Evolutionary conservation across 768 basidiomycete genomes (phyloP).

Genomic region (Naematelia aurantialba): DNA sequence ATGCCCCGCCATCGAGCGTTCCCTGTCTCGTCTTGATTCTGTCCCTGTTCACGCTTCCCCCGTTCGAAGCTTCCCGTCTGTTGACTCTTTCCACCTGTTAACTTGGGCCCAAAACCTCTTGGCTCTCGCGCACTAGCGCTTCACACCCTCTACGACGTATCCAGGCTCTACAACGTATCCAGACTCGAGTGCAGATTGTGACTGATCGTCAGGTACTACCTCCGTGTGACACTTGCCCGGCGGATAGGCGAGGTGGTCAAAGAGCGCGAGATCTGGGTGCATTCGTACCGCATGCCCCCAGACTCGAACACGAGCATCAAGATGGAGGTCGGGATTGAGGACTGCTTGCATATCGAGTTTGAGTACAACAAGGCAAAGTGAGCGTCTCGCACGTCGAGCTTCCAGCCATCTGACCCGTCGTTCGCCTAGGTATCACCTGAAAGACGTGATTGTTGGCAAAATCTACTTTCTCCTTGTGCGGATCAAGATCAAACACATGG

Average conservation of each 20-base stretch:
- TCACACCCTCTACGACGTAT: not conserved
- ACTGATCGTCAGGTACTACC: constrained; percentile 67
- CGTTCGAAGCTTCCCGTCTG: not conserved
- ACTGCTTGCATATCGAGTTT: constrained; percentile 97
- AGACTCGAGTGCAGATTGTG: not conserved
- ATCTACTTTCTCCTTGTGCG: constrained; percentile 98
- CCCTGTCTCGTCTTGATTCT: not conserved
- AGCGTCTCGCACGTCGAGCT: constrained; percentile 43
- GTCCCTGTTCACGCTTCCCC: not conserved
- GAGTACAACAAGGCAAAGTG: constrained; percentile 99
- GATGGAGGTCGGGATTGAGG: constrained; percentile 99
- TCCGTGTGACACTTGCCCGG: constrained; percentile 84
- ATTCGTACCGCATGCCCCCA: constrained; percentile 97
- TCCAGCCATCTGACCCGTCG: not conserved
- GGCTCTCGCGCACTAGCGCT: no score
- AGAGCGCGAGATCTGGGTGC: constrained; percentile 95
- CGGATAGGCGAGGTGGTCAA: constrained; percentile 89
- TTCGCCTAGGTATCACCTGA: constrained; percentile 79
- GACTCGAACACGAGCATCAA: constrained; percentile 97
- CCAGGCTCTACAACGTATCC: not conserved
- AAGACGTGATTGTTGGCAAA: constrained; percentile 98
- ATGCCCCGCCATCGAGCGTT: not conserved
- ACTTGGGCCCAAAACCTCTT: no score
- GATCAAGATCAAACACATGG: constrained; percentile 99
- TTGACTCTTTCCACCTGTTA: no score